Conservation (phyloP, 768 basidiomycete genomes). For the Tulasnella sp. region DNA sequence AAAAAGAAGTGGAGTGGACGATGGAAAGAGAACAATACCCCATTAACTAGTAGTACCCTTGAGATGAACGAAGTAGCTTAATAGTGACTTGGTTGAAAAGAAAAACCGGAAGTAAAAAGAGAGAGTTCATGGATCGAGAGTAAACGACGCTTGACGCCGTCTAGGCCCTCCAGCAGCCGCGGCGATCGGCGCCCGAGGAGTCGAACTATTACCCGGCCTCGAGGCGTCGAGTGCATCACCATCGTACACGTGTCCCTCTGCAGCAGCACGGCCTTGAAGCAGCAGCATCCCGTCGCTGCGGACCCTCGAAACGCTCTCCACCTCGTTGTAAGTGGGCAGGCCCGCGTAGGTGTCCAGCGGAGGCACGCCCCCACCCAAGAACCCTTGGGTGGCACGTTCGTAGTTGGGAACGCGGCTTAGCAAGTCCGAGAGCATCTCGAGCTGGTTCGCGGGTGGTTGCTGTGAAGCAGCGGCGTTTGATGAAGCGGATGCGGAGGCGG, state of each 20-base stretch:
- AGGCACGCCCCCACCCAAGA: constrained; percentile 85
- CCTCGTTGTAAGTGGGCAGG: constrained; percentile 87
- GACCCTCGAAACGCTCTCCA: constrained; percentile 41
- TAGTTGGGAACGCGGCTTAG: constrained; percentile 84
- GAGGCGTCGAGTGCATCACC: background rate
- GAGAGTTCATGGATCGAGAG: constrained; percentile 18
- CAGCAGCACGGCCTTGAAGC: background rate
- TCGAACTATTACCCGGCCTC: background rate
- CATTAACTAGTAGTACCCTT: constrained; percentile 12
- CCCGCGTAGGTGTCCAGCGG: constrained; percentile 76
- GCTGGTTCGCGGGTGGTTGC: background rate
- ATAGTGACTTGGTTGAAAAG: background rate
- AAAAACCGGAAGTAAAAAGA: background rate
- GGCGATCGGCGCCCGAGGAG: background rate
- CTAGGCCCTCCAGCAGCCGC: background rate
- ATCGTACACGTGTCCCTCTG: background rate
- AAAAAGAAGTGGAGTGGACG: background rate
- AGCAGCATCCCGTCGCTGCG: constrained; percentile 26
- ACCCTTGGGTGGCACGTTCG: constrained; percentile 78
- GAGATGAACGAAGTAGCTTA: background rate
- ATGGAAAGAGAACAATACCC: background rate
- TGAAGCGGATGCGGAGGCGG: background rate
- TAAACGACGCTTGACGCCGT: constrained; percentile 9
- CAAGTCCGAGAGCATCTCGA: constrained; percentile 44
- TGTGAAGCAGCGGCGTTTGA: background rate